Percentiles rank a stretch among this genome's conserved stretches.
These are phyloP conservation scores for Stephania cephalantha DNA, from an alignment of 164 flowering plant genomes.

Conservation along the genomic window DNA sequence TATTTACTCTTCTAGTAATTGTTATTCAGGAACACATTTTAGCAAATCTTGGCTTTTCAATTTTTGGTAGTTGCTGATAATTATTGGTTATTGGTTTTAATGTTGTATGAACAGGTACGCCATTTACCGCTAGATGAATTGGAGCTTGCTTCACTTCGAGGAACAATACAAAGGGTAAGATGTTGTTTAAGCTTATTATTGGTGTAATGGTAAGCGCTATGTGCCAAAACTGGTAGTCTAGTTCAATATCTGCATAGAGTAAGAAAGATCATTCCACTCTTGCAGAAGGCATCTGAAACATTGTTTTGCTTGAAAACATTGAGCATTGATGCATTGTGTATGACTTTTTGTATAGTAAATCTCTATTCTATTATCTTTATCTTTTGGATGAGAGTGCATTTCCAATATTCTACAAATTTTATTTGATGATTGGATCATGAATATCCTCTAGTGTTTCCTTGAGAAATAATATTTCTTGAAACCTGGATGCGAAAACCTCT, in stretches of 20 bases:
- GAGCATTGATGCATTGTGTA: neutral
- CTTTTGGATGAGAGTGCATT: neutral
- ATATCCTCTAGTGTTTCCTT: neutral
- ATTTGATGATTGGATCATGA: neutral
- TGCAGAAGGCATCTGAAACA: neutral
- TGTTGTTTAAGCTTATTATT: constrained; percentile 5
- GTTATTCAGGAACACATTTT: neutral
- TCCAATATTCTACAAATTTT: neutral
- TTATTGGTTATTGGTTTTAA: neutral
- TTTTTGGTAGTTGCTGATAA: neutral
- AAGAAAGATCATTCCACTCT: neutral
- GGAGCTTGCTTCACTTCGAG: constrained; percentile 96
- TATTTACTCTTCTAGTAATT: constrained; percentile 1
- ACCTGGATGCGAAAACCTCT: neutral
- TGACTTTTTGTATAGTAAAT: neutral
- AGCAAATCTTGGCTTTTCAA: neutral
- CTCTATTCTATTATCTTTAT: neutral
- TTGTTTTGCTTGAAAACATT: neutral
- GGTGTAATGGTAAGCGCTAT: neutral
- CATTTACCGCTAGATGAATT: constrained; percentile 90
- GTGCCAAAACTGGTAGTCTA: neutral
- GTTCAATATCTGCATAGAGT: neutral
- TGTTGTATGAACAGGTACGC: constrained; percentile 46
- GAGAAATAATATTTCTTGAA: neutral
- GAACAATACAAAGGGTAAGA: constrained; percentile 80